Base-by-base conservation (phyloP, 116 monocot species). In the Iris pallida region DNA sequence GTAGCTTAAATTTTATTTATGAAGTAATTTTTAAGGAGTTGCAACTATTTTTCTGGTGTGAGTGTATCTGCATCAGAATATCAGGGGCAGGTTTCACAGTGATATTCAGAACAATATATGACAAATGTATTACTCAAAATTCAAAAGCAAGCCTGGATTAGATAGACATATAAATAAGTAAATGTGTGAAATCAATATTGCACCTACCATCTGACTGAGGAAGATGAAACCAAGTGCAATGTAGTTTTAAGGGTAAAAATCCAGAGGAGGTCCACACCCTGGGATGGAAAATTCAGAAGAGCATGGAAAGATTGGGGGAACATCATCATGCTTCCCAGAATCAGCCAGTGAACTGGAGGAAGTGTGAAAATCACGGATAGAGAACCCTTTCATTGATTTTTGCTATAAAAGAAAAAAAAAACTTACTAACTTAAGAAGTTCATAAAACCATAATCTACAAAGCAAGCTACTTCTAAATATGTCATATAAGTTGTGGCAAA, bases 241-340 rank as follows among this genome's bases (percentile, higher is more conserved):
- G 78, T 57, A 55, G 82, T 91, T 69, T 91, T 91, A 58, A 91
- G 69, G 17, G 88, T 87, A 40, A 91, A 91, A 78, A 82, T 91
- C 91, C 52, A 88, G 67, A 68, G 91, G 91, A 65, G 56, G 17
- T 55, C 55, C 81, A 61, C 53, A 47, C 12, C 88, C 85, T 64
- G 82, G 73, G 49, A 91, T 71, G 41, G 54, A 47, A 76, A 88
- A 71, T 73, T 85, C 77, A 65, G 82, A 71, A 30, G 30, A 30
- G 30, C 75, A 43, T 58, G 69, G 57, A 63, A 65, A 72, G 5
- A 49, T 60, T 19, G 76, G 64, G 42, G 61, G 65, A 68, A 62
- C 48, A 65, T 75, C 77, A 73, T 46, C 52, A 57, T 63, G 45
- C 48, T 78, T 82, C 67, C 46, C 52, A 65, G 68, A 71, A 56